phyloP scores from a whole-genome alignment of 495 filamentous ascomycete species.

The Trichoderma asperelloides region DNA sequence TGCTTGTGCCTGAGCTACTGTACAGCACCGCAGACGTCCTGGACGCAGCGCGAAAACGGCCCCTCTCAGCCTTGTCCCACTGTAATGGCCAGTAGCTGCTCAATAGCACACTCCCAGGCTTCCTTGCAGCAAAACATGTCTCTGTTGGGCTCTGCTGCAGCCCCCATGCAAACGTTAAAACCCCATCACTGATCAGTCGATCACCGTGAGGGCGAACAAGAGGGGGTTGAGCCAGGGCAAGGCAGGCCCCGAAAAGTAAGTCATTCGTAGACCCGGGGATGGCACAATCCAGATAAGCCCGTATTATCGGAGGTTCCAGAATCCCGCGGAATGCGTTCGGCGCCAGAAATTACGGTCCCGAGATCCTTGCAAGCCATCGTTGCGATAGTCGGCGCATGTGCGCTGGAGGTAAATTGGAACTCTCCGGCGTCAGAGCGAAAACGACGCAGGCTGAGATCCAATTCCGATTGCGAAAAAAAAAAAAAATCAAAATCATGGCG shows the following conservation, averaged over 20 bases:
- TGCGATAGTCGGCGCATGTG: not conserved
- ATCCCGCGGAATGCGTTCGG: not conserved
- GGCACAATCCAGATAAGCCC: not conserved
- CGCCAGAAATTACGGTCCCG: not conserved
- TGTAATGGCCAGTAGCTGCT: not conserved
- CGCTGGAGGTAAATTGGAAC: not conserved
- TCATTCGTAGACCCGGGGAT: not conserved
- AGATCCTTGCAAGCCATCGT: not conserved
- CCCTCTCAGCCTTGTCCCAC: constrained; percentile 5
- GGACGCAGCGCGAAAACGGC: not conserved
- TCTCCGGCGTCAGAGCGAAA: not conserved
- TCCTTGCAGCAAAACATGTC: not conserved
- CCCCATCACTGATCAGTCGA: too few species aligned
- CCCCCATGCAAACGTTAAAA: not conserved
- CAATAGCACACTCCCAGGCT: not conserved
- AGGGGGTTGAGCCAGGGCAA: too few species aligned
- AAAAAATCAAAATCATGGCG: not conserved
- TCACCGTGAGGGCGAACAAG: not conserved
- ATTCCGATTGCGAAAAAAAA: not conserved
- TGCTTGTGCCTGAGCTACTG: constrained; percentile 2
- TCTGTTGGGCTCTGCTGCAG: not conserved
- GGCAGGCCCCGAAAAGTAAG: not conserved
- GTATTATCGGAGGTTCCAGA: not conserved
- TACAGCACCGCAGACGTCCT: not conserved
- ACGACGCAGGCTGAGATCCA: not conserved